These are phyloP conservation scores for Aspergillus latus DNA, from an alignment of 2,329 filamentous ascomycete genomes.

Conservation along the genomic window DNA sequence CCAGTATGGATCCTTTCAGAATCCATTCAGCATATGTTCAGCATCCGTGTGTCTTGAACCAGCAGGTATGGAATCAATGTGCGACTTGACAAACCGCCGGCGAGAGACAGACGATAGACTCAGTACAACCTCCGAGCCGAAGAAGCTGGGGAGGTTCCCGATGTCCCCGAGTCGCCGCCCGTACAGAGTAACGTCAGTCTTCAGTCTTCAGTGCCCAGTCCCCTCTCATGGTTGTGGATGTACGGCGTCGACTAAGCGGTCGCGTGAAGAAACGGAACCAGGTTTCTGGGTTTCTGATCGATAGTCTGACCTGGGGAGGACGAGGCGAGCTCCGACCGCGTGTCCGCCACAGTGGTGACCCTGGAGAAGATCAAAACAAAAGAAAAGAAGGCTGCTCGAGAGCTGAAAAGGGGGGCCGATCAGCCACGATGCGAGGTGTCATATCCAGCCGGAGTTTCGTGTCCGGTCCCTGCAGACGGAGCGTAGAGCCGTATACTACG, in stretches of 20 bases:
- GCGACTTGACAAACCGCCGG: not conserved
- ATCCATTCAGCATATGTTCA: not conserved
- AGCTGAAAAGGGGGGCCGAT: slow-evolving; percentile 2
- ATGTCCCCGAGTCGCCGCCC: slow-evolving; percentile 7
- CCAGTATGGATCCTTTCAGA: too few species aligned
- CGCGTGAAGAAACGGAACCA: not conserved
- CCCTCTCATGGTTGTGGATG: not conserved
- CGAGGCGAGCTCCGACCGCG: slow-evolving; percentile 1
- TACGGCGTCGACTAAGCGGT: not conserved
- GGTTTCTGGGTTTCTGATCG: not conserved
- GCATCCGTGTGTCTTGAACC: not conserved
- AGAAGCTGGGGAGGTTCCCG: slow-evolving; percentile 6
- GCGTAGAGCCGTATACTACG: not conserved
- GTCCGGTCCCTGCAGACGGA: slow-evolving; percentile 9
- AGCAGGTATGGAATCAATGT: not conserved
- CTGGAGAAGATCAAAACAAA: not conserved
- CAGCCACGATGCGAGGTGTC: slow-evolving; percentile 11
- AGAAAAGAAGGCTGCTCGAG: not conserved
- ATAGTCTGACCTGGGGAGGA: not conserved
- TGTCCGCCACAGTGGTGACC: slow-evolving; percentile 4
- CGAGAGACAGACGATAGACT: not conserved
- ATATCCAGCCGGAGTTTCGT: slow-evolving; percentile 2
- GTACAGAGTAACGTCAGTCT: slow-evolving; percentile 3
- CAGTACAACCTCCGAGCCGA: slow-evolving; percentile 6
- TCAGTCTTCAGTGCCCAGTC: not conserved